phyloP scores from a whole-genome alignment of 352 stramenopile species.

The Phytophthora foliorum region DNA sequence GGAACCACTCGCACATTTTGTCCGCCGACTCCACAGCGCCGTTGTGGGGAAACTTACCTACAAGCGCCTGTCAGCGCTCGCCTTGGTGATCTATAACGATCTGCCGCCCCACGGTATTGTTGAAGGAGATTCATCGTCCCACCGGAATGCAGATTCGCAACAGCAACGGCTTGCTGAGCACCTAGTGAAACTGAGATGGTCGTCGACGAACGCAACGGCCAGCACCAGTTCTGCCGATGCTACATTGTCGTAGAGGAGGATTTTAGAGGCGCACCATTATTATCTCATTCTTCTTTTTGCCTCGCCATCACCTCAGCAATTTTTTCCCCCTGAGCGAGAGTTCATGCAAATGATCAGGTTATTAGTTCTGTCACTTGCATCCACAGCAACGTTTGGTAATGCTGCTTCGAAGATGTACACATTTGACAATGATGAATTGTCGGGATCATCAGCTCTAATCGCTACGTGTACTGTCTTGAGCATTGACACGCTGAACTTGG shows the following conservation, averaged over 20 bases:
- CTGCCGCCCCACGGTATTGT: neutral
- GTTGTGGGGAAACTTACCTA: neutral
- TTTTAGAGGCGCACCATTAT: slow-evolving; percentile 13
- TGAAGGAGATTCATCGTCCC: slow-evolving; percentile 1
- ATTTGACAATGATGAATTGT: slow-evolving; percentile 2
- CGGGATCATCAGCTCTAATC: no score
- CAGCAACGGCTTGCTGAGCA: neutral
- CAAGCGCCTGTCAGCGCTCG: neutral
- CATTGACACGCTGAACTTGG: no score
- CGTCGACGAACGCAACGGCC: neutral
- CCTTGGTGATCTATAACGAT: neutral
- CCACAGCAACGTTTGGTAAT: neutral
- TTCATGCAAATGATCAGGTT: slow-evolving; percentile 6
- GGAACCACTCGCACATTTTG: neutral
- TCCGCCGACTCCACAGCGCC: neutral
- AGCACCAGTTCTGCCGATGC: neutral
- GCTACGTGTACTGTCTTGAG: no score
- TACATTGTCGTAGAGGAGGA: neutral
- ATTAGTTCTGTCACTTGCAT: neutral
- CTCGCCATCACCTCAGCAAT: neutral
- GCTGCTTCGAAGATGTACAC: slow-evolving; percentile 4
- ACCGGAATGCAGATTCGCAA: slow-evolving; percentile 3
- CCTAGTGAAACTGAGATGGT: slow-evolving; percentile 1
- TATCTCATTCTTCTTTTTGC: slow-evolving; percentile 30
- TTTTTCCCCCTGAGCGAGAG: no score